A percentile compares a stretch with the other conserved stretches of the same genome.
Conservation (phyloP, 2,329 filamentous ascomycete genomes). For the Fusarium hostae region DNA sequence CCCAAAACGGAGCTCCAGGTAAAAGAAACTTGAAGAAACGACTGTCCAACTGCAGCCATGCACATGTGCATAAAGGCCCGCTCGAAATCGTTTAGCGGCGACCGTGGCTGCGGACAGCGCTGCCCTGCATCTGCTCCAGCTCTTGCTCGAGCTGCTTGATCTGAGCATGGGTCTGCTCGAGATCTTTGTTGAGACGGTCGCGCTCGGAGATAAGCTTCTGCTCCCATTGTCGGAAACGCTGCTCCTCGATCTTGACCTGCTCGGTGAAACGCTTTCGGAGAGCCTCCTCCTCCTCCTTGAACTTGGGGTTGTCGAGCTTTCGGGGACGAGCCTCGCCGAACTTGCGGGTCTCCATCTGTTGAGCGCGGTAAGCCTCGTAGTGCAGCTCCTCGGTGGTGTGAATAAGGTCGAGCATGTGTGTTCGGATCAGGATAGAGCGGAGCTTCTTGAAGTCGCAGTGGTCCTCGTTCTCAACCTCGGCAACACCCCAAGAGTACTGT, state of each 20-base stretch:
- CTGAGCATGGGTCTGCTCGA: slow-evolving; percentile 95
- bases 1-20: slow-evolving; percentile 46
- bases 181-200: slow-evolving; percentile 99
- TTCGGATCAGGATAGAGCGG: slow-evolving; percentile 97
- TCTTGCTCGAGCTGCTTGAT: slow-evolving; percentile 94
- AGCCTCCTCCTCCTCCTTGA: slow-evolving; percentile 99
- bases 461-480: slow-evolving; percentile 99
- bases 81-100: slow-evolving; percentile 73
- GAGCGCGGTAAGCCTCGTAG: slow-evolving; percentile 98
- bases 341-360: slow-evolving; percentile 99
- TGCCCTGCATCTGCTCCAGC: slow-evolving; percentile 93
- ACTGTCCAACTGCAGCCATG: slow-evolving; percentile 46
- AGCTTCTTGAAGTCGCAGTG: slow-evolving; percentile 99
- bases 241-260: slow-evolving; percentile 99
- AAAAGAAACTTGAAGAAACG: slow-evolving; percentile 43
- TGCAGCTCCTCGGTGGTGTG: slow-evolving; percentile 99
- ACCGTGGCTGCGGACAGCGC: slow-evolving; percentile 88
- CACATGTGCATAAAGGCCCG: slow-evolving; percentile 32
- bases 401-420: slow-evolving; percentile 99
- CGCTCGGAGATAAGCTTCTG: slow-evolving; percentile 99
- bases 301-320: slow-evolving; percentile 99
- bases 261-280: slow-evolving; percentile 99
- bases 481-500: slow-evolving; percentile 99
- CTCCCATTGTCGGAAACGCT: slow-evolving; percentile 99
- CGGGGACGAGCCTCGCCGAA: slow-evolving; percentile 96